Evolutionary conservation across 805 yeast genomes (phyloP), one percentile per base, ranked within the genome.

Genomic region (Wickerhamiella parazyma): DNA sequence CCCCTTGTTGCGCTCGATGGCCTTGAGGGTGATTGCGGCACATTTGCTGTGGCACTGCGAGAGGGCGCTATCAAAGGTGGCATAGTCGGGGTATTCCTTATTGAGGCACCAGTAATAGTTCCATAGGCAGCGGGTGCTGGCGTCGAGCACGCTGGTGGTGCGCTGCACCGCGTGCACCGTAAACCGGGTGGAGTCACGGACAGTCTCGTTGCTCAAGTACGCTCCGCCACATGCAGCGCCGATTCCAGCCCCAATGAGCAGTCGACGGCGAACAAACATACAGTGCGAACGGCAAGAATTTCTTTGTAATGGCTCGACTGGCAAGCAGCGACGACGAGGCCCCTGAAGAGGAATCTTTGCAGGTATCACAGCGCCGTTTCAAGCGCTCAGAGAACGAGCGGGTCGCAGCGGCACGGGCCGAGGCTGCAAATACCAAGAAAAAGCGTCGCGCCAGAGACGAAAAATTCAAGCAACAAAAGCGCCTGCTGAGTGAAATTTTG

Each of bases 1-100:
- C 1, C 98, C 98, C 14, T 95, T 96, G 56, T 91, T 91, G 24
- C 66, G 67, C 56, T 83, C 86, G 28, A 91, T 63, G 0, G 96
- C 95, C 35, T 65, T 62, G 45, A 84, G 66, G 0, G 98, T 84
- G 43, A 86, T 76, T 9, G 66, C 56, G 0, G 98, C 96, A 38
- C 95, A 86, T 45, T 66, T 65, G 46, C 66, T 59, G 58, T 91
- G 97, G 35, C 94, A 81, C 33, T 67, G 60, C 6, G 72, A 61
- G 40, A 89, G 60, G 1, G 78, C 89, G 3, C 55, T 51, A 2
- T 59, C 52, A 37, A 78, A 70, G 2, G 65, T 73, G 4, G 72
- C 77, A 2, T 57, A 61, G 9, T 63, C 53, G 1, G 56, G 65
- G 46, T 68, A 78, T 5, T 63, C 60, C 14, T 53, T 57, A 16